These are phyloP conservation scores for Saturnispora ahearnii DNA, from an alignment of 805 yeast species.

Conservation along the genomic window DNA sequence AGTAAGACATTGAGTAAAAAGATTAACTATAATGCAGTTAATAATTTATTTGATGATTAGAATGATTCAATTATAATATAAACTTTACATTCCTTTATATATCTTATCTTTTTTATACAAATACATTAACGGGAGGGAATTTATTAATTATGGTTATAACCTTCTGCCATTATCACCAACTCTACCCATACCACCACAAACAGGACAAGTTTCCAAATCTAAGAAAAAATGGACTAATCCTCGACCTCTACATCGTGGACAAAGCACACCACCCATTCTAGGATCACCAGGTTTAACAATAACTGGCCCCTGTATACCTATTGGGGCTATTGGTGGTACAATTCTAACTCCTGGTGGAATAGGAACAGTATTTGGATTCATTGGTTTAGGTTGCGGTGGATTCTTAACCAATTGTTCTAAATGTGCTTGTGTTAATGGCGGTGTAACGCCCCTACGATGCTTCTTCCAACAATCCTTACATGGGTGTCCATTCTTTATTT, in stretches of 20 bases:
- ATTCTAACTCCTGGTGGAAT: slow-evolving; percentile 21
- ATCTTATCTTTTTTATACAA: not conserved
- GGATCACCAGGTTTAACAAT: slow-evolving; percentile 74
- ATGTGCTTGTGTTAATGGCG: slow-evolving; percentile 16
- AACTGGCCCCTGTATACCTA: slow-evolving; percentile 22
- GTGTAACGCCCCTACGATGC: slow-evolving; percentile 30
- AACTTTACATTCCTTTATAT: not conserved
- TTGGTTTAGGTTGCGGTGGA: slow-evolving; percentile 14
- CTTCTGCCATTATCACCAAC: slow-evolving; percentile 21
- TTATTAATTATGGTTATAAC: not conserved
- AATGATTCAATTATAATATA: not conserved
- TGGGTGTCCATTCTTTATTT: slow-evolving; percentile 47
- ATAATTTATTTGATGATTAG: slow-evolving; percentile 35
- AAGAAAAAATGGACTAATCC: slow-evolving; percentile 49
- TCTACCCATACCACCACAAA: slow-evolving; percentile 63
- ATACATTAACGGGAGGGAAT: not conserved
- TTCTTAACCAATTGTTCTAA: slow-evolving; percentile 11
- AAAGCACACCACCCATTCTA: slow-evolving; percentile 57
- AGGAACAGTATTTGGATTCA: slow-evolving; percentile 20
- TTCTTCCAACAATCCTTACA: slow-evolving; percentile 65
- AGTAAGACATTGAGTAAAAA: slow-evolving; percentile 77
- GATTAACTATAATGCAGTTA: slow-evolving; percentile 80
- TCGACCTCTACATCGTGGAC: slow-evolving; percentile 64
- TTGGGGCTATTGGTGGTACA: slow-evolving; percentile 8
- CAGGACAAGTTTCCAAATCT: slow-evolving; percentile 53